Evolutionary conservation across 192 early-diverging fungal genomes (phyloP).

Genomic region (Coemansia sp.): DNA sequence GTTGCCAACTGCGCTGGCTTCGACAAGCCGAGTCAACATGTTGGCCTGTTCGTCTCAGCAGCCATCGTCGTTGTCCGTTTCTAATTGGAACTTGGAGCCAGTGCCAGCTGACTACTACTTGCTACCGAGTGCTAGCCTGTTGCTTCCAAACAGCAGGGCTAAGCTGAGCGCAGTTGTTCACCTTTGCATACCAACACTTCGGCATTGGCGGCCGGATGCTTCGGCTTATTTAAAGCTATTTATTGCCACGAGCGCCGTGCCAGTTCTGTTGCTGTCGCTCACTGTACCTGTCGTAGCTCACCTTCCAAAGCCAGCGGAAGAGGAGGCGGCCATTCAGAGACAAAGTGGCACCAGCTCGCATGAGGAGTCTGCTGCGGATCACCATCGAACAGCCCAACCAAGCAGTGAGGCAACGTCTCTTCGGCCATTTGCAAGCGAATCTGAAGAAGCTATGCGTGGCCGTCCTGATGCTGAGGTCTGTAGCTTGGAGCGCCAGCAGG

Average conservation of each 20-base stretch:
- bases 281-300: slow-evolving; percentile 36
- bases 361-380: neutral
- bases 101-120: neutral
- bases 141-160: neutral
- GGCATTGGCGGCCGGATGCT: slow-evolving; percentile 29
- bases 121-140: neutral
- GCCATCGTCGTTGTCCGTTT: neutral
- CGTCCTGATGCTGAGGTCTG: neutral
- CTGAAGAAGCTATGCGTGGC: neutral
- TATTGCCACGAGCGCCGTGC: slow-evolving; percentile 37
- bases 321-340: neutral
- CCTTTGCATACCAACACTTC: slow-evolving; percentile 36
- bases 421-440: neutral
- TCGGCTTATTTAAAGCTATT: slow-evolving; percentile 20
- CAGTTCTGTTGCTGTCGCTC: slow-evolving; percentile 40
- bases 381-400: neutral
- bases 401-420: neutral
- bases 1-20: slow-evolving; percentile 5
- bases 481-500: neutral
- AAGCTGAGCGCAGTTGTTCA: slow-evolving; percentile 4
- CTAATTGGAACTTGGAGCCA: neutral
- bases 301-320: neutral
- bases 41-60: neutral
- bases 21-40: slow-evolving; percentile 1
- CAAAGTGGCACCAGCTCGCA: neutral